phyloP scores from a whole-genome alignment of 202 grass and related monocot genomes.

The Setaria italica region DNA sequence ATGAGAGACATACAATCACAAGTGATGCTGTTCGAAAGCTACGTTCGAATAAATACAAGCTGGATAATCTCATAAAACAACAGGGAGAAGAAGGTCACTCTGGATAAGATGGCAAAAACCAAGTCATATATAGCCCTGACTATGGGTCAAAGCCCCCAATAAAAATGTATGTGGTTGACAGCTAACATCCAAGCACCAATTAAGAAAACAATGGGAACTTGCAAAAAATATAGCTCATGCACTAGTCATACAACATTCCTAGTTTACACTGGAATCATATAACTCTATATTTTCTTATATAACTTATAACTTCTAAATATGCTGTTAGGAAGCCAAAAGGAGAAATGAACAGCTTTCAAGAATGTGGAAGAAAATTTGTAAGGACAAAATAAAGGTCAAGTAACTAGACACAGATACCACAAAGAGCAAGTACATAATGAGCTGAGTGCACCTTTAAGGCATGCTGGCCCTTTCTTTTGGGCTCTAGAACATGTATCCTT shows the following conservation, averaged over 20 bases:
- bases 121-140: neutral
- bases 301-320: slow-evolving; percentile 20
- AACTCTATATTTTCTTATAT: neutral
- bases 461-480: slow-evolving; percentile 9
- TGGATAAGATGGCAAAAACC: slow-evolving; percentile 28
- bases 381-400: neutral
- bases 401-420: neutral
- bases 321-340: neutral
- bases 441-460: neutral
- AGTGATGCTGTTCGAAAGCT: neutral
- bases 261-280: slow-evolving; percentile 12
- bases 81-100: neutral
- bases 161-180: neutral
- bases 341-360: slow-evolving; percentile 1
- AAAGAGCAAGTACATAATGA: slow-evolving; percentile 6
- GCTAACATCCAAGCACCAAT: slow-evolving; percentile 28
- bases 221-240: slow-evolving; percentile 3
- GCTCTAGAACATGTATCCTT: slow-evolving; percentile 15
- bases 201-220: slow-evolving; percentile 4
- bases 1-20: slow-evolving; percentile 31
- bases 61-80: slow-evolving; percentile 29
- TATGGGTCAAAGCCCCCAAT: neutral
- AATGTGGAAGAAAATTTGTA: neutral
- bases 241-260: slow-evolving; percentile 25
- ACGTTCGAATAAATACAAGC: neutral